Percentiles rank a stretch among this genome's conserved stretches.
phyloP scores from a whole-genome alignment of 495 filamentous ascomycete genomes.

The Chaetomium fimeti region DNA sequence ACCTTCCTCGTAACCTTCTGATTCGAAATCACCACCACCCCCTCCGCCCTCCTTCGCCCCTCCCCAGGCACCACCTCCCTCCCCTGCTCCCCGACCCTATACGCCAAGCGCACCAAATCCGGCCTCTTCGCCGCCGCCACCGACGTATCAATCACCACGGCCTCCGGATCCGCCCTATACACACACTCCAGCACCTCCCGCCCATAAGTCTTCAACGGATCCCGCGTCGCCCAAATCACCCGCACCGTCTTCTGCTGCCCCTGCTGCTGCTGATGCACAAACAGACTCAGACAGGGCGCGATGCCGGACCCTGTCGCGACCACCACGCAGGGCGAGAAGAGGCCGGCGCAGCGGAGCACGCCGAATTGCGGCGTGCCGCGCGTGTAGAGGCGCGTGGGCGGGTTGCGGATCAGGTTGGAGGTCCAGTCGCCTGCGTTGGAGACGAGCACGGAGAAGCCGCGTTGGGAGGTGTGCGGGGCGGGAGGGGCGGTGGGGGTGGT shows the following conservation, averaged over 20 bases:
- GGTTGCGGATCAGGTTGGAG: constrained; percentile 57
- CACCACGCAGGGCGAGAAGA: constrained; percentile 68
- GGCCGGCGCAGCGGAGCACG: constrained; percentile 66
- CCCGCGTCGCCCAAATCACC: constrained; percentile 52
- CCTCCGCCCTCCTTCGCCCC: constrained; percentile 56
- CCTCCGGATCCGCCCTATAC: constrained; percentile 45
- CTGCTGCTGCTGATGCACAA: too few relatives aligned
- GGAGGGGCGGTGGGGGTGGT: constrained; percentile 50
- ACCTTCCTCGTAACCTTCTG: constrained; percentile 67
- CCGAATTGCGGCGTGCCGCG: constrained; percentile 59
- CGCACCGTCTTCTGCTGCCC: too few relatives aligned
- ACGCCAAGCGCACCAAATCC: constrained; percentile 58
- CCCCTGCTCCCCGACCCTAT: constrained; percentile 53
- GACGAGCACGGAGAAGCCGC: constrained; percentile 69
- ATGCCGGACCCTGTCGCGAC: constrained; percentile 86
- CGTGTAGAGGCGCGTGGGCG: constrained; percentile 58
- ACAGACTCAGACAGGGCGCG: constrained; percentile 60
- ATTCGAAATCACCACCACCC: constrained; percentile 75
- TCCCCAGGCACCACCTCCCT: constrained; percentile 45
- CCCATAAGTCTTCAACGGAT: constrained; percentile 48
- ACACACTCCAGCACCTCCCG: constrained; percentile 45
- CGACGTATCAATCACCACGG: constrained; percentile 52
- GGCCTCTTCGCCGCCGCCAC: constrained; percentile 40
- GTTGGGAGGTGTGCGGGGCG: constrained; percentile 58
- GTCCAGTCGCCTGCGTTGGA: constrained; percentile 90